phyloP scores from a whole-genome alignment of 108 stramenopile species.

The Discostella stelligeroides region DNA sequence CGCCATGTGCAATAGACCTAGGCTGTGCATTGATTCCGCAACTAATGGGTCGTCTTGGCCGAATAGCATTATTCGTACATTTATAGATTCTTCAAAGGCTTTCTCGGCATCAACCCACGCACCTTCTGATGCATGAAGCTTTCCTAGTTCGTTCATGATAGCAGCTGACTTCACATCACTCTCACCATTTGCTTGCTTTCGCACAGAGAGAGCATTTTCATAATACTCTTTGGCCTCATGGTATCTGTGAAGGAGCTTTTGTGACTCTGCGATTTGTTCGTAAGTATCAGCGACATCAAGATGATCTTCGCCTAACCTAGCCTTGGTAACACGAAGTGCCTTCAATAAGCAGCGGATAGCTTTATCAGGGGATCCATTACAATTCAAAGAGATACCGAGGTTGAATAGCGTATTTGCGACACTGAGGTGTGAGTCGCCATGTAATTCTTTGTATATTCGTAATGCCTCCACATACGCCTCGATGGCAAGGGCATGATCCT shows the following conservation, averaged over 20 bases:
- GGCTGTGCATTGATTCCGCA: constrained; percentile 45
- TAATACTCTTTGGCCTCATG: constrained; percentile 42
- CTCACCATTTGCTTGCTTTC: constrained; percentile 39
- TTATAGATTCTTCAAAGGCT: constrained; percentile 51
- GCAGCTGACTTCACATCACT: constrained; percentile 39
- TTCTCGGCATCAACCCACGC: constrained; percentile 47
- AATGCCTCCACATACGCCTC: constrained; percentile 49
- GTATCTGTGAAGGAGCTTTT: constrained; percentile 41
- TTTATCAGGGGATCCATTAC: constrained; percentile 53
- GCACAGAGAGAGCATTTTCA: constrained; percentile 47
- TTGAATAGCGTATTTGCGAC: constrained; percentile 57
- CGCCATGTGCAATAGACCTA: constrained; percentile 39
- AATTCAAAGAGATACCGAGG: constrained; percentile 57
- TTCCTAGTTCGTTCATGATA: constrained; percentile 49
- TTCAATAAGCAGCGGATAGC: constrained; percentile 51
- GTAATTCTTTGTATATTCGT: constrained; percentile 47
- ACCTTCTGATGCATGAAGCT: constrained; percentile 19
- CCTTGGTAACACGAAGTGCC: constrained; percentile 43
- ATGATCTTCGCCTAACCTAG: constrained; percentile 54
- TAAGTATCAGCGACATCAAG: constrained; percentile 56
- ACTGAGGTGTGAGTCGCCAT: constrained; percentile 54
- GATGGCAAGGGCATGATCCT: constrained; percentile 44
- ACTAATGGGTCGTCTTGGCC: constrained; percentile 45
- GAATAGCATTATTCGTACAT: constrained; percentile 37
- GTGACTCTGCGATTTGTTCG: constrained; percentile 48